These are phyloP conservation scores for Fomitopsis palustris DNA, from an alignment of 1,284 basidiomycete genomes.

Conservation along the genomic window DNA sequence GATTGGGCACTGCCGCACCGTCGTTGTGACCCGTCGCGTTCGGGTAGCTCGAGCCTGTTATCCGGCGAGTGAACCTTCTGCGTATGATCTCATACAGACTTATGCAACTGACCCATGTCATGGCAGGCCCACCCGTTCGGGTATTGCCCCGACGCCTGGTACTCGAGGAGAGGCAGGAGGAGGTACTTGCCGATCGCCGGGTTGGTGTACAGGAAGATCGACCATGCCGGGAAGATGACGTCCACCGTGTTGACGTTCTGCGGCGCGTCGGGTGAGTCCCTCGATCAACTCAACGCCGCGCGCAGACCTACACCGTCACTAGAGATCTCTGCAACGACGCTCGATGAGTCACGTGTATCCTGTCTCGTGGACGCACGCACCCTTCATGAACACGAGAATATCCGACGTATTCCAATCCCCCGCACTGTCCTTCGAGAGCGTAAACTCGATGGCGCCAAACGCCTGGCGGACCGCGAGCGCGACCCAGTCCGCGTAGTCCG, in stretches of 20 bases:
- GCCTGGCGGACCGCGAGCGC: conserved; percentile 59
- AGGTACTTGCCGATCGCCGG: conserved; percentile 57
- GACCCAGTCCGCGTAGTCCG: conserved; percentile 55
- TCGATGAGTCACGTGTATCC: background rate
- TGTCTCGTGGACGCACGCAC: conserved; percentile 25
- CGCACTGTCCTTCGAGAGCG: conserved; percentile 47
- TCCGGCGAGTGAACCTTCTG: background rate
- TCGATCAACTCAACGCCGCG: background rate
- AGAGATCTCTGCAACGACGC: conserved; percentile 50
- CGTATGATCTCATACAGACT: background rate
- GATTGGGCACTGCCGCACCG: conserved; percentile 23
- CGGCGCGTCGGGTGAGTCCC: background rate
- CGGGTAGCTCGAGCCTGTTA: conserved; percentile 41
- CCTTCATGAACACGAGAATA: conserved; percentile 63
- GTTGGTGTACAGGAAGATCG: conserved; percentile 61
- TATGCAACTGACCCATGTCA: conserved; percentile 44
- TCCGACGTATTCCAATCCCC: conserved; percentile 56
- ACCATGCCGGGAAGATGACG: conserved; percentile 71
- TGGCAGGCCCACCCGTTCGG: conserved; percentile 63
- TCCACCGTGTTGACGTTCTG: conserved; percentile 74
- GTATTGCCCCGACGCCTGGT: conserved; percentile 63
- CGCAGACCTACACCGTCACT: conserved; percentile 47
- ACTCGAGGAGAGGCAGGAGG: conserved; percentile 58
- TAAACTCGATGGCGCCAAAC: conserved; percentile 59
- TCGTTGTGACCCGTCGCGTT: conserved; percentile 57